Conservation (phyloP, 1,284 basidiomycete genomes). For the Cerioporus squamosus region DNA sequence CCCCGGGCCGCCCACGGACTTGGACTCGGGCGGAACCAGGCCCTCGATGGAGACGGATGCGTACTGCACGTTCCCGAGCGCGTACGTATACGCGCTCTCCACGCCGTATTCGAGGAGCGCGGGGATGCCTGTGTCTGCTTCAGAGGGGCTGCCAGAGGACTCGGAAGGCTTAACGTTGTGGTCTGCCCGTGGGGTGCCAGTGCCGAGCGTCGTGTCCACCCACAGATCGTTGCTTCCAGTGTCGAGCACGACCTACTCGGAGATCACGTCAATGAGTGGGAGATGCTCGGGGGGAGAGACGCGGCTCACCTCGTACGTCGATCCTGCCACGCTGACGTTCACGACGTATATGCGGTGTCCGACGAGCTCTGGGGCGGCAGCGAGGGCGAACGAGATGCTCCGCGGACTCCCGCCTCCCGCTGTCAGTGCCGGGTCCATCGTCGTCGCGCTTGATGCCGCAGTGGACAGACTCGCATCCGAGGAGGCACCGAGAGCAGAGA, state of each 20-base stretch:
- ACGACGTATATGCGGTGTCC: constrained; percentile 6
- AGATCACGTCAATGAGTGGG: background rate
- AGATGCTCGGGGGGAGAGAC: background rate
- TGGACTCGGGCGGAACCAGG: no score
- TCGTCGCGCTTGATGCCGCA: no score
- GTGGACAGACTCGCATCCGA: background rate
- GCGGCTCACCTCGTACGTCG: constrained; percentile 2
- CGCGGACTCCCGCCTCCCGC: background rate
- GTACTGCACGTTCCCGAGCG: constrained; percentile 5
- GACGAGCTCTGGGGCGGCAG: background rate
- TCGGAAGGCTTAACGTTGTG: no score
- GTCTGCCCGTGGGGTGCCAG: background rate
- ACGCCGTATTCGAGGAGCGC: constrained; percentile 7
- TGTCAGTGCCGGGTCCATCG: no score
- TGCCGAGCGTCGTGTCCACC: constrained; percentile 5
- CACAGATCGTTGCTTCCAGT: constrained; percentile 16
- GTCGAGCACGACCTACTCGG: constrained; percentile 8
- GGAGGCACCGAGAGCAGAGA: background rate
- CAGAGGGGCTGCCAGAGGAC: background rate
- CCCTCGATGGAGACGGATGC: no score
- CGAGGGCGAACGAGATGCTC: constrained; percentile 7
- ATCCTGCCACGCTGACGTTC: constrained; percentile 1
- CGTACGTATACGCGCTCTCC: constrained; percentile 3
- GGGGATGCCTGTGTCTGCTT: background rate
- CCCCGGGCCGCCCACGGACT: no score